Percentiles rank a stretch among this genome's conserved stretches.
Evolutionary conservation across 164 flowering plant genomes (phyloP).

Genomic region (Platanus orientalis): DNA sequence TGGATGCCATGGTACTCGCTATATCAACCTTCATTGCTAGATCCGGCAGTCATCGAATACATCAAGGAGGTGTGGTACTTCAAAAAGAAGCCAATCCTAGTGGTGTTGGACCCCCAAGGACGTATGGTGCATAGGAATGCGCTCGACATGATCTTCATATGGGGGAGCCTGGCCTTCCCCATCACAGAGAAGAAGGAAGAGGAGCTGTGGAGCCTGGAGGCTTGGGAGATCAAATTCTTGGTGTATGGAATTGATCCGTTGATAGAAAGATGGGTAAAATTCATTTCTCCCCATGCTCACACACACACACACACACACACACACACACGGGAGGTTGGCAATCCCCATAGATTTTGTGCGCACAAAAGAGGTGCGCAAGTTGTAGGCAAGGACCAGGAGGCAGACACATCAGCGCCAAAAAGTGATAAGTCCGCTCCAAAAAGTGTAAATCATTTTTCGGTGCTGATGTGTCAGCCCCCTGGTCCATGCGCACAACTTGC

Average conservation of each 20-base stretch:
- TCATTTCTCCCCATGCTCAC: no score
- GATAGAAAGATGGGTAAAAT: conserved; percentile 36
- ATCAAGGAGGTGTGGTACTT: conserved; percentile 23
- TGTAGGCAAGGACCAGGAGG: no score
- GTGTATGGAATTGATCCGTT: conserved; percentile 26
- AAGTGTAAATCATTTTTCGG: no score
- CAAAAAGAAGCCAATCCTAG: conserved; percentile 28
- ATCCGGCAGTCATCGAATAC: conserved; percentile 29
- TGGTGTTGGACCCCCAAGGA: conserved; percentile 32
- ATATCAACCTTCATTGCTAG: conserved; percentile 39
- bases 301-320: no score
- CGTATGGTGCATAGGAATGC: conserved; percentile 24
- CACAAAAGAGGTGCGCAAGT: no score
- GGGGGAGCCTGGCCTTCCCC: conserved; percentile 34
- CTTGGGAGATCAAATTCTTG: conserved; percentile 32
- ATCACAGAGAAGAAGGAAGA: conserved; percentile 26
- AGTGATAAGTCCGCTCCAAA: no score
- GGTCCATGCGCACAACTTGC: no score
- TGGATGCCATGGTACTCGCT: conserved; percentile 68
- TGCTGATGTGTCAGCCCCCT: no score
- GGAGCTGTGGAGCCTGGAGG: conserved; percentile 26
- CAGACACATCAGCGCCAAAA: no score
- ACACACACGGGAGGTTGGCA: no score
- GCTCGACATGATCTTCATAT: conserved; percentile 34
- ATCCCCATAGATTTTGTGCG: no score